Evolutionary conservation across 2,329 filamentous ascomycete species (phyloP).

Genomic region (Pyricularia sp.): DNA sequence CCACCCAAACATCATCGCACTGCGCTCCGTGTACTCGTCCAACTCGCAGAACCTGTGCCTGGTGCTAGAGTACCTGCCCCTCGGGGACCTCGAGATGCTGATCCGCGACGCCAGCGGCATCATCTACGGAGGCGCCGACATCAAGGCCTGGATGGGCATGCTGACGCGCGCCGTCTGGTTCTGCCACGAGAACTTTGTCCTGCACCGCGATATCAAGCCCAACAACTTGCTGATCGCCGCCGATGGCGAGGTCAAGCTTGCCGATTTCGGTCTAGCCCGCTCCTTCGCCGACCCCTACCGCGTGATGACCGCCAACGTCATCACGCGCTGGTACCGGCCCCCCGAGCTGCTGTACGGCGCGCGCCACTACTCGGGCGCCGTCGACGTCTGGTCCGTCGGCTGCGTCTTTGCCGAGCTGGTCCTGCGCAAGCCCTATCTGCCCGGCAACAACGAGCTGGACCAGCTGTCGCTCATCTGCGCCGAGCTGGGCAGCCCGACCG

Average conservation of each 20-base stretch:
- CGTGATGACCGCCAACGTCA: conserved; percentile 87
- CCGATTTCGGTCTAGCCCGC: conserved; percentile 92
- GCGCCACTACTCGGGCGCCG: conserved; percentile 77
- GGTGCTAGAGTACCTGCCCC: conserved; percentile 85
- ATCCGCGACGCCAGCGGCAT: conserved; percentile 75
- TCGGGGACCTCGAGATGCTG: conserved; percentile 91
- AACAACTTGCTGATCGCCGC: conserved; percentile 95
- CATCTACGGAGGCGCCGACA: conserved; percentile 77
- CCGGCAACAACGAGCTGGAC: conserved; percentile 75
- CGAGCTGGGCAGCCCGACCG: conserved; percentile 80
- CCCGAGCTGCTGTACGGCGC: conserved; percentile 90
- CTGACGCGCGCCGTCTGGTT: conserved; percentile 88
- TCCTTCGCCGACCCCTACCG: conserved; percentile 81
- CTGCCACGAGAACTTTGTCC: conserved; percentile 87
- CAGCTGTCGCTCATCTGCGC: conserved; percentile 80
- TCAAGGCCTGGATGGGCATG: conserved; percentile 99
- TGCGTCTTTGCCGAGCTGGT: conserved; percentile 90
- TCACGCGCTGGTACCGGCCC: conserved; percentile 94
- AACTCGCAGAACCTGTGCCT: conserved; percentile 96
- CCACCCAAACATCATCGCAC: conserved; percentile 90
- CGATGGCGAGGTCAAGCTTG: conserved; percentile 88
- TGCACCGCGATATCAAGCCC: conserved; percentile 97
- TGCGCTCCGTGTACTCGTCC: conserved; percentile 87
- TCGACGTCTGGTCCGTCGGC: conserved; percentile 91
- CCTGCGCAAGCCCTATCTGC: conserved; percentile 71